Percentiles rank a stretch among this genome's conserved stretches.
Evolutionary conservation across 2,329 filamentous ascomycete species (phyloP).

Genomic region (Fusarium sp.): DNA sequence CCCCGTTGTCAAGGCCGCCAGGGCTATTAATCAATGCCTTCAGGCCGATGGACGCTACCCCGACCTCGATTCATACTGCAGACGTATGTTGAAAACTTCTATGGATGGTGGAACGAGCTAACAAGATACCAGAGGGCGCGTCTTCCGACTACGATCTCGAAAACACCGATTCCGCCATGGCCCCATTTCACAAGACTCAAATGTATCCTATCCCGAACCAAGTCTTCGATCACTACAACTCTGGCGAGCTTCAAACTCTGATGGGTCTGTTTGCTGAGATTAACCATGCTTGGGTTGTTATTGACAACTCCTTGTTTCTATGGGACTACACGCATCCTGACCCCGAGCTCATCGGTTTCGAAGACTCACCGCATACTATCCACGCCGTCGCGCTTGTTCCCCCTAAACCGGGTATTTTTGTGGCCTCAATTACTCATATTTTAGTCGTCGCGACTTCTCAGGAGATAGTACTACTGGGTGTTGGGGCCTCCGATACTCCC

Average conservation of each 20-base stretch:
- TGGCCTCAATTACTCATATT: slow-evolving; percentile 85
- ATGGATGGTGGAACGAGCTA: slow-evolving; percentile 34
- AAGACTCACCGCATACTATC: slow-evolving; percentile 89
- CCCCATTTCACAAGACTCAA: slow-evolving; percentile 88
- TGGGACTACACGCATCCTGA: slow-evolving; percentile 98
- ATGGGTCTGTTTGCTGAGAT: slow-evolving; percentile 97
- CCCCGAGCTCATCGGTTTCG: slow-evolving; percentile 90
- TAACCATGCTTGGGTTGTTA: slow-evolving; percentile 93
- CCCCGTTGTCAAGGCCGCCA: slow-evolving; percentile 82
- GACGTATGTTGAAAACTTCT: slow-evolving; percentile 70
- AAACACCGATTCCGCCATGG: slow-evolving; percentile 75
- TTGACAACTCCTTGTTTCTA: slow-evolving; percentile 95
- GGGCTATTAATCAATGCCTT: slow-evolving; percentile 84
- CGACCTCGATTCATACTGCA: slow-evolving; percentile 88
- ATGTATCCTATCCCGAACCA: slow-evolving; percentile 91
- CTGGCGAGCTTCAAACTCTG: slow-evolving; percentile 85
- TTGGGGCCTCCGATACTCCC: slow-evolving; percentile 75
- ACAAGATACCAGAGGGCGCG: slow-evolving; percentile 75
- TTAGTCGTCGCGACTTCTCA: slow-evolving; percentile 88
- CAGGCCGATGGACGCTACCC: slow-evolving; percentile 83
- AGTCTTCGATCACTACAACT: slow-evolving; percentile 93
- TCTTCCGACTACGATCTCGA: slow-evolving; percentile 93
- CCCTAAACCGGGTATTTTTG: slow-evolving; percentile 88
- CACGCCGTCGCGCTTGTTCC: slow-evolving; percentile 89
- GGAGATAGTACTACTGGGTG: slow-evolving; percentile 88